phyloP scores from a whole-genome alignment of 331 rosid genomes.

The Phaseolus coccineus region DNA sequence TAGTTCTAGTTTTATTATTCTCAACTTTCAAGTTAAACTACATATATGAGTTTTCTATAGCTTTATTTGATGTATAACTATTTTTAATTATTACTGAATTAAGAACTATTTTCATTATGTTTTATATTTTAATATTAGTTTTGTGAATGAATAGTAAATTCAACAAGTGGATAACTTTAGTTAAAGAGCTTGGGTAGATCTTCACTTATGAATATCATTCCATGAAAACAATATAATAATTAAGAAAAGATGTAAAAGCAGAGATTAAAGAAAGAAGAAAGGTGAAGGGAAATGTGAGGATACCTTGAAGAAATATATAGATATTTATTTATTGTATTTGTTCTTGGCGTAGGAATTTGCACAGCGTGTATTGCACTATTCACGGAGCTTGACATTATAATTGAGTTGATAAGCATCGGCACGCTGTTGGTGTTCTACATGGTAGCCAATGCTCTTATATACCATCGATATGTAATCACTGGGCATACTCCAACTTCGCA shows the following conservation, averaged over 20 bases:
- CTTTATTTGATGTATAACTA: background rate
- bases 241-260: background rate
- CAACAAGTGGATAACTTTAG: background rate
- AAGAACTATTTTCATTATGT: background rate
- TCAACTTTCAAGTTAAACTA: background rate
- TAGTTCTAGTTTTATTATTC: background rate
- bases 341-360: constrained; percentile 67
- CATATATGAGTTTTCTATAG: background rate
- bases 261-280: background rate
- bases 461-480: constrained; percentile 67
- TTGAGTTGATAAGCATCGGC: constrained; percentile 77
- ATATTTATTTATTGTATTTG: background rate
- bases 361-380: constrained; percentile 88
- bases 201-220: background rate
- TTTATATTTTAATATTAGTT: background rate
- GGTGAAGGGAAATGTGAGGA: background rate
- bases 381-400: constrained; percentile 74
- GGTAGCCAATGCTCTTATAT: constrained; percentile 89
- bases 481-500: constrained; percentile 60
- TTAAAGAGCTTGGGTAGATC: background rate
- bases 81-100: background rate
- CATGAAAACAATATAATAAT: background rate
- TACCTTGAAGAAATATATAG: background rate
- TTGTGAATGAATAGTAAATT: background rate
- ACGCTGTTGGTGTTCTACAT: constrained; percentile 87